Conservation (phyloP, 108 stramenopile species). For the Discostella stelligeroides region DNA sequence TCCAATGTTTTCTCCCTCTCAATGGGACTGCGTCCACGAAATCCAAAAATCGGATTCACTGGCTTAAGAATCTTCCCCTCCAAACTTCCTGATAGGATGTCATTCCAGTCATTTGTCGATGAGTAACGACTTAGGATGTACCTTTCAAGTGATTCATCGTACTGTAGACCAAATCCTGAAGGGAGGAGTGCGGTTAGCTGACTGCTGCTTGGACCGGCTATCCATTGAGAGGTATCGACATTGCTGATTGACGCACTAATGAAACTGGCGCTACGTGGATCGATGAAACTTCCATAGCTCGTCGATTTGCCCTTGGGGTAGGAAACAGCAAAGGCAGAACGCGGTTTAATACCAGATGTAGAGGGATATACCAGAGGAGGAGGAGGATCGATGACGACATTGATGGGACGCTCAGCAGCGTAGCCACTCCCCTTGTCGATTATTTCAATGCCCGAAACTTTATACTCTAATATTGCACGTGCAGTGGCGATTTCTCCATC, state of each 20-base stretch:
- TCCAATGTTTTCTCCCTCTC: constrained; percentile 76
- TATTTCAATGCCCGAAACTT: constrained; percentile 68
- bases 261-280: constrained; percentile 8
- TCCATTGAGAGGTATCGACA: constrained; percentile 27
- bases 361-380: constrained; percentile 43
- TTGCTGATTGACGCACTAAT: constrained; percentile 23
- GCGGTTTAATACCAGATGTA: constrained; percentile 19
- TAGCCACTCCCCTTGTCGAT: constrained; percentile 78
- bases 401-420: constrained; percentile 72
- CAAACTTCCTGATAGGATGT: constrained; percentile 20
- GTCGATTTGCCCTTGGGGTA: constrained; percentile 44
- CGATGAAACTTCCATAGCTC: constrained; percentile 30
- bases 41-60: constrained; percentile 81
- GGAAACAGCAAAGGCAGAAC: constrained; percentile 30
- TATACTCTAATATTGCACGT: constrained; percentile 68
- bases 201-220: constrained; percentile 48
- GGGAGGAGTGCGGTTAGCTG: constrained; percentile 76
- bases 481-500: constrained; percentile 70
- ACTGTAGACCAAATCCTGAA: constrained; percentile 73
- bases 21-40: constrained; percentile 85
- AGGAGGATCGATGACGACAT: constrained; percentile 70
- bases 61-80: constrained; percentile 46
- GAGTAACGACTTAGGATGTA: constrained; percentile 51
- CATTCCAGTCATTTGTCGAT: constrained; percentile 30
- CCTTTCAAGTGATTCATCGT: constrained; percentile 52